These are phyloP conservation scores for Chrysopogon serrulatus DNA, from an alignment of 176 grass and related monocot species.

Conservation along the genomic window DNA sequence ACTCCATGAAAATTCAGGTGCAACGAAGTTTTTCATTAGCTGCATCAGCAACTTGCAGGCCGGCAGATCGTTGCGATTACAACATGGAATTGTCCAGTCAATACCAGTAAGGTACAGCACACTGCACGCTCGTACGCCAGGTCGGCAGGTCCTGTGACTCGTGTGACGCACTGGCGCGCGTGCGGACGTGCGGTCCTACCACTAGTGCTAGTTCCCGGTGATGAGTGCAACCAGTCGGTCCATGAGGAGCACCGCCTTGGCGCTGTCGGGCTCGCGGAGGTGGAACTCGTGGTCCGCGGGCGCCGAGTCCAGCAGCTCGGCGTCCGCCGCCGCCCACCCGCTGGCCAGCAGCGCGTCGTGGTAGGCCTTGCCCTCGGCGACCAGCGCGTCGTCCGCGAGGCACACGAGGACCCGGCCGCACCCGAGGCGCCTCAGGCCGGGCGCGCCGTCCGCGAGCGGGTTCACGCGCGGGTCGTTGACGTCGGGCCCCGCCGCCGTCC, in stretches of 20 bases:
- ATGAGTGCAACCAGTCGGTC: conserved; percentile 1
- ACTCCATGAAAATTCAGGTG: neutral
- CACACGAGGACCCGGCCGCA: conserved; percentile 16
- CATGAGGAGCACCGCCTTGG: conserved; percentile 28
- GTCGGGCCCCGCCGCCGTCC: neutral
- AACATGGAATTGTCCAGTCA: neutral
- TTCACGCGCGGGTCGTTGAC: conserved; percentile 42
- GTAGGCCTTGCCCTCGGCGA: neutral
- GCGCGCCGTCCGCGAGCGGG: conserved; percentile 33
- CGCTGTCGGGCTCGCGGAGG: neutral
- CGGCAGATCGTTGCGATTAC: neutral
- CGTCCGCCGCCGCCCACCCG: conserved; percentile 18
- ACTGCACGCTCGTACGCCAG: neutral
- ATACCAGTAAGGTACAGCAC: neutral
- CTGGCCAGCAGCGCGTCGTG: conserved; percentile 18
- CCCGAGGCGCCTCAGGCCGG: conserved; percentile 21
- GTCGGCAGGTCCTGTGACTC: neutral
- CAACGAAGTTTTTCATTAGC: neutral
- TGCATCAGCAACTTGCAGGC: neutral
- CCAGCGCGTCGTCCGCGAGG: conserved; percentile 24
- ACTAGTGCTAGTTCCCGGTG: neutral
- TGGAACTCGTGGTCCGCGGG: conserved; percentile 36
- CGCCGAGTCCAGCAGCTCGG: neutral
- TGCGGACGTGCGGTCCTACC: neutral
- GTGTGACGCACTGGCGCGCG: too few species aligned